phyloP scores from a whole-genome alignment of 169 alveolate species.

The Eimeria nieschulzi region DNA sequence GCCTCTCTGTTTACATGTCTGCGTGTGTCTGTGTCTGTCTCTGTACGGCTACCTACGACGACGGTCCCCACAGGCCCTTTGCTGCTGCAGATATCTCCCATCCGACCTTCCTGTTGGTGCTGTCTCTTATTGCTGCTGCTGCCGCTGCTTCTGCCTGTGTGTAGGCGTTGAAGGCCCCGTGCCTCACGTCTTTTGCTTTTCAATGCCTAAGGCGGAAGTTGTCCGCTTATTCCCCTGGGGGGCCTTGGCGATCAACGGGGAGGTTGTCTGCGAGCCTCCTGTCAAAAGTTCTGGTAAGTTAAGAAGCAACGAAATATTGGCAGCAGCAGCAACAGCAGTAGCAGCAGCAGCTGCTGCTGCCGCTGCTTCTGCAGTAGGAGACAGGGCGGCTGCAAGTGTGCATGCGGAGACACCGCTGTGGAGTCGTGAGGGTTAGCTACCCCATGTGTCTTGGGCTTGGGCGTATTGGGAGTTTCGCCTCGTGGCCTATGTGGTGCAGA shows the following conservation, averaged over 20 bases:
- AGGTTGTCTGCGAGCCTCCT: conserved; percentile 48
- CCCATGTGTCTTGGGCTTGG: too few species aligned
- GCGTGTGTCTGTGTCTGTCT: neutral
- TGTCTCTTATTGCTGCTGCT: conserved; percentile 1
- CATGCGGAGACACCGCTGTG: neutral
- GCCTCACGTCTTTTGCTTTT: conserved; percentile 62
- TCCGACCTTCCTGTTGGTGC: neutral
- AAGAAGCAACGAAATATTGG: neutral
- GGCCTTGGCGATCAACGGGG: conserved; percentile 55
- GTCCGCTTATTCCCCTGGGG: conserved; percentile 75
- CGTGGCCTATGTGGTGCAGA: too few species aligned
- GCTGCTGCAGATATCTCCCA: neutral
- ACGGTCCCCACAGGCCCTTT: too few species aligned
- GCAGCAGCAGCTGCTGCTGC: neutral
- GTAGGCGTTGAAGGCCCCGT: conserved; percentile 73
- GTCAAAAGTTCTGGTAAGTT: conserved; percentile 9
- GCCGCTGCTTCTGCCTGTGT: conserved; percentile 20
- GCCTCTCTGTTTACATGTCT: too few species aligned
- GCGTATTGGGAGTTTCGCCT: too few species aligned
- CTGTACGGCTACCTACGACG: too few species aligned
- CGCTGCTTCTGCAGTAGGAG: neutral
- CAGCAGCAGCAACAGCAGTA: too few species aligned
- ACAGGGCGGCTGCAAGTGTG: neutral
- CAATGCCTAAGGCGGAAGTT: conserved; percentile 56
- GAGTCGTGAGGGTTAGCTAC: too few species aligned